phyloP scores from a whole-genome alignment of 768 basidiomycete genomes.

The Suillus tomentosus region DNA sequence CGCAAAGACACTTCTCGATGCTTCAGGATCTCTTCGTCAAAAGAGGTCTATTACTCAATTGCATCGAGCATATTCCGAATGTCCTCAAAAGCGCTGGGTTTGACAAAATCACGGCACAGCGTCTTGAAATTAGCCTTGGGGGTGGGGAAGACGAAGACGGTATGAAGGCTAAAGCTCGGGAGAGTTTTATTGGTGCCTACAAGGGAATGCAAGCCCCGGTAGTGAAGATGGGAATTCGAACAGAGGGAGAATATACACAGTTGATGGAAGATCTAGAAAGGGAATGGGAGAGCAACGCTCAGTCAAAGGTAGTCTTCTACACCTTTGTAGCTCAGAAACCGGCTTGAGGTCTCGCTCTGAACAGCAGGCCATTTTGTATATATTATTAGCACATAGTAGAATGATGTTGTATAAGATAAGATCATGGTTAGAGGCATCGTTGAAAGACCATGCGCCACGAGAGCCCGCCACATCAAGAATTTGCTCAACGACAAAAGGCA shows the following conservation, averaged over 20 bases:
- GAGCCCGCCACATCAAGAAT: background rate
- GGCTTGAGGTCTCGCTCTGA: background rate
- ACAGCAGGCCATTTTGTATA: background rate
- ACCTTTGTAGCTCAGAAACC: conserved; percentile 1
- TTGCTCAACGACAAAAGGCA: no score
- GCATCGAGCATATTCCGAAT: conserved; percentile 4
- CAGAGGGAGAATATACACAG: background rate
- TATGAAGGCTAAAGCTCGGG: background rate
- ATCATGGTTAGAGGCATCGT: background rate
- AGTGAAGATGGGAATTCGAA: conserved; percentile 6
- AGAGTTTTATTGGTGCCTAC: background rate
- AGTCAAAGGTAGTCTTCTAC: background rate
- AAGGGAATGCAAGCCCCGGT: background rate
- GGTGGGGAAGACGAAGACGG: background rate
- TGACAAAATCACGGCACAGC: background rate
- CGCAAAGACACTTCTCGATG: conserved; percentile 1
- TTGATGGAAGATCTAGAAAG: conserved; percentile 3
- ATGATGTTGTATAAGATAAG: background rate
- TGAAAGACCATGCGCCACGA: background rate
- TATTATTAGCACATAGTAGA: background rate
- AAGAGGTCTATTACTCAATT: conserved; percentile 2
- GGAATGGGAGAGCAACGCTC: background rate
- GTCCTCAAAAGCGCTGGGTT: background rate
- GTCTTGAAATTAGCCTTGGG: background rate
- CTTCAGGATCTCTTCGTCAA: conserved; percentile 3